Percentiles rank a stretch among this genome's conserved stretches.
Evolutionary conservation across 2,329 filamentous ascomycete genomes (phyloP).

Genomic region (Colletotrichum coccodes): DNA sequence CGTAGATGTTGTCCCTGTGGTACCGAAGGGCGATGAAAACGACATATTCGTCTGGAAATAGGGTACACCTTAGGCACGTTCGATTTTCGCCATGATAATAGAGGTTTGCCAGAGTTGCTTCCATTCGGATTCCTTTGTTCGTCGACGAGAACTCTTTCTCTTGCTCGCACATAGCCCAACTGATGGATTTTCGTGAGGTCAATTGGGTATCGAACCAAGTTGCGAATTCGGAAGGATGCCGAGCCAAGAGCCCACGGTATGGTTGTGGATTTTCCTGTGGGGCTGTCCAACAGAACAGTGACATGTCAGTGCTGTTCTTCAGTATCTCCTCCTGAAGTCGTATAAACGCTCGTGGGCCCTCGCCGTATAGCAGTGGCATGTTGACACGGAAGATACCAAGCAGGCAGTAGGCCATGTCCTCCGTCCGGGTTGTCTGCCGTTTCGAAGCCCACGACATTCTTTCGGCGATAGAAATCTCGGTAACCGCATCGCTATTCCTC

Average conservation of each 20-base stretch:
- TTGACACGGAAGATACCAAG: conserved; percentile 40
- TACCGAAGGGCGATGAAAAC: conserved; percentile 1
- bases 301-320: conserved; percentile 13
- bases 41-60: neutral
- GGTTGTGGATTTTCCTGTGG: neutral
- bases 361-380: conserved; percentile 41
- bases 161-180: conserved; percentile 3
- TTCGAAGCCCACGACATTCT: conserved; percentile 41
- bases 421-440: conserved; percentile 34
- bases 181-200: conserved; percentile 3
- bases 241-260: neutral
- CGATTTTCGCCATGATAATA: neutral
- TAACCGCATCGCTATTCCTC: neutral
- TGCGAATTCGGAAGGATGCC: conserved; percentile 1
- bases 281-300: conserved; percentile 18
- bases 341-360: conserved; percentile 37
- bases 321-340: conserved; percentile 29
- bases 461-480: neutral
- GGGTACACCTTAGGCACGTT: neutral
- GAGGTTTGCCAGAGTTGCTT: neutral
- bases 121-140: neutral
- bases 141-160: conserved; percentile 3
- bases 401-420: conserved; percentile 41
- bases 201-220: neutral
- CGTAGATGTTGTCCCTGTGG: conserved; percentile 12